Percentiles rank a stretch among this genome's conserved stretches.
These are phyloP conservation scores for Globisporangium cederbergense DNA, from an alignment of 352 stramenopile species.

Conservation along the genomic window DNA sequence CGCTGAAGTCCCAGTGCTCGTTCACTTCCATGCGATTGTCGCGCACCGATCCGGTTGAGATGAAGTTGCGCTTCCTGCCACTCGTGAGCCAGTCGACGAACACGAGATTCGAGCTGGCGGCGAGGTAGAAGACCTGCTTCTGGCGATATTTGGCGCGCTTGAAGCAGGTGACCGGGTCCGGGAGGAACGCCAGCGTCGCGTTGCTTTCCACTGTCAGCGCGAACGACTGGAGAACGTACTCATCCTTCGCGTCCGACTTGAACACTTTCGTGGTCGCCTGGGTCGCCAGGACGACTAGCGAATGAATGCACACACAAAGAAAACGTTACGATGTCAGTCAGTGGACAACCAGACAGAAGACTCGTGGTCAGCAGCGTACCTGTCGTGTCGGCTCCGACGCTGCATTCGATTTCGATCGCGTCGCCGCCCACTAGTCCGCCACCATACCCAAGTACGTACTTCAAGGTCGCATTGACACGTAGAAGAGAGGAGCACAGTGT, in stretches of 20 bases:
- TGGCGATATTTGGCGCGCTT: constrained; percentile 66
- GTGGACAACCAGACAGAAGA: too few species aligned
- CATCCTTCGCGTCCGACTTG: constrained; percentile 45
- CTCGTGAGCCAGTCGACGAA: constrained; percentile 86
- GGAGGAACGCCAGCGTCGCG: constrained; percentile 71
- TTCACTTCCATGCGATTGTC: constrained; percentile 62
- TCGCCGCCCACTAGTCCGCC: constrained; percentile 80
- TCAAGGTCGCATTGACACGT: not conserved
- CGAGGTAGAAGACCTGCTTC: constrained; percentile 56
- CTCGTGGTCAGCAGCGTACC: constrained; percentile 14
- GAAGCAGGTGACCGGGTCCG: constrained; percentile 82
- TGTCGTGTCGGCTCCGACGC: constrained; percentile 35
- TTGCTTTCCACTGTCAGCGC: constrained; percentile 38
- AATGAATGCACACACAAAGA: constrained; percentile 8
- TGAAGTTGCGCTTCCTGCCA: constrained; percentile 77
- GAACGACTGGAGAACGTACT: constrained; percentile 56
- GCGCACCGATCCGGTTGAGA: constrained; percentile 51
- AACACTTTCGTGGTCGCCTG: constrained; percentile 89
- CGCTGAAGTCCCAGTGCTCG: constrained; percentile 77
- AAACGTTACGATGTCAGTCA: not conserved
- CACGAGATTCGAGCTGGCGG: constrained; percentile 51
- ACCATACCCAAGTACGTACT: constrained; percentile 86
- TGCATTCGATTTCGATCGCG: constrained; percentile 58
- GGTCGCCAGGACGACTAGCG: constrained; percentile 63
- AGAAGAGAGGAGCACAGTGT: not conserved